These are phyloP conservation scores for Globisporangium orthogonon DNA, from an alignment of 352 stramenopile species.

Conservation along the genomic window DNA sequence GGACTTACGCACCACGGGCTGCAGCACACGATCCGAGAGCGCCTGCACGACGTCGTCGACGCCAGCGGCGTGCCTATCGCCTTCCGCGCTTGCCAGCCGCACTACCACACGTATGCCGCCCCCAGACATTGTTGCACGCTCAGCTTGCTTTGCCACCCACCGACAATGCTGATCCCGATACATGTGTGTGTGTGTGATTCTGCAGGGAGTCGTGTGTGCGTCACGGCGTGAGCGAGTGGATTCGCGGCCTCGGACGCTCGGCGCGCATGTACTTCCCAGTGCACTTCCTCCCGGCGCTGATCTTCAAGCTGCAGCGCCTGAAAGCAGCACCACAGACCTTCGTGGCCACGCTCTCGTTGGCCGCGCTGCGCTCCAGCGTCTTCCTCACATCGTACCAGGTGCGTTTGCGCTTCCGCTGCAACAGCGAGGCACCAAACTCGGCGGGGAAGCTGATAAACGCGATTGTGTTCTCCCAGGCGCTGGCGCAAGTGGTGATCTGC, in stretches of 20 bases:
- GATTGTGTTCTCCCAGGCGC: background rate
- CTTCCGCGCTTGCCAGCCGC: conserved; percentile 76
- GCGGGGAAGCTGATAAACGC: background rate
- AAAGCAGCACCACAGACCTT: background rate
- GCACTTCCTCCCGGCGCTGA: conserved; percentile 65
- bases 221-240: conserved; percentile 71
- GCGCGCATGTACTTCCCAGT: conserved; percentile 79
- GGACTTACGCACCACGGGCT: conserved; percentile 66
- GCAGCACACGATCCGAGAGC: conserved; percentile 61
- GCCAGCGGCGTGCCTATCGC: conserved; percentile 23
- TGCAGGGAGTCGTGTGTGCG: conserved; percentile 75
- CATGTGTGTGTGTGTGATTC: background rate
- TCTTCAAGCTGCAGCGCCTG: conserved; percentile 27
- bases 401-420: background rate
- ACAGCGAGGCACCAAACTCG: background rate
- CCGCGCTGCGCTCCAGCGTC: background rate
- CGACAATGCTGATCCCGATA: background rate
- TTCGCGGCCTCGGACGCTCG: conserved; percentile 57
- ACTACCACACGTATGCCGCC: conserved; percentile 73
- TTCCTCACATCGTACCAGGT: background rate
- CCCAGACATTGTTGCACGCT: background rate
- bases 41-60: conserved; percentile 43
- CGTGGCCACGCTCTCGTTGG: background rate
- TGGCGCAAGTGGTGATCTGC: conserved; percentile 26
- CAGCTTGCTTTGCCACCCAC: background rate